Percentiles rank a stretch among this genome's conserved stretches.
Conservation (phyloP, 2,329 filamentous ascomycete species). For the Colletotrichum orbiculare region DNA sequence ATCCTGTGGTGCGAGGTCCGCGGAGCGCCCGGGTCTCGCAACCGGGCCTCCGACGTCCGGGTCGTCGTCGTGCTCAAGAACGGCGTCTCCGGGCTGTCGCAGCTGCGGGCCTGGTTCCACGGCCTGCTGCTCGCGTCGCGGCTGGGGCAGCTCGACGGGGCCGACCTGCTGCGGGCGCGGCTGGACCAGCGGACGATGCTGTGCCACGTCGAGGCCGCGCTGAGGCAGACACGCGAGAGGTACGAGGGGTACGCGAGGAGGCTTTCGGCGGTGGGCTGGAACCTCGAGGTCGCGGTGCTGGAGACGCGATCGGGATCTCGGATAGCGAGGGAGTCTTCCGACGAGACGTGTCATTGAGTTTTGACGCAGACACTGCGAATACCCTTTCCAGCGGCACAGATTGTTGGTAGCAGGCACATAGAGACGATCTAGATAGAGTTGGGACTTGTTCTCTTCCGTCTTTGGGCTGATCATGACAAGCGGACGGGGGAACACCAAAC, state of each 20-base stretch:
- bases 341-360: conserved; percentile 12
- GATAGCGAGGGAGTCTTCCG: conserved; percentile 17
- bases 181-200: conserved; percentile 21
- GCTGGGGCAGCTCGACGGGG: not conserved
- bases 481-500: too few species aligned
- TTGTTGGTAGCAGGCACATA: too few species aligned
- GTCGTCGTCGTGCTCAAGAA: conserved; percentile 28
- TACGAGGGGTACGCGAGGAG: conserved; percentile 17
- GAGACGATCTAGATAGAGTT: too few species aligned
- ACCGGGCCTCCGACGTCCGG: conserved; percentile 1
- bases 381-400: too few species aligned
- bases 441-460: too few species aligned
- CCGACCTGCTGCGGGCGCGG: conserved; percentile 1
- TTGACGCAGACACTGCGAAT: not conserved
- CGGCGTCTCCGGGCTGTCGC: conserved; percentile 19
- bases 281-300: conserved; percentile 24
- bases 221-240: conserved; percentile 10
- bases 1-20: conserved; percentile 21
- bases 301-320: conserved; percentile 32
- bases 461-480: too few species aligned
- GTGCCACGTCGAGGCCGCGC: conserved; percentile 5
- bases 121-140: conserved; percentile 4
- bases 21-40: not conserved
- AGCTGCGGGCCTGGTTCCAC: conserved; percentile 35
- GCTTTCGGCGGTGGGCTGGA: conserved; percentile 23